phyloP scores from a whole-genome alignment of 768 basidiomycete species.

The Xanthoconium purpureum region DNA sequence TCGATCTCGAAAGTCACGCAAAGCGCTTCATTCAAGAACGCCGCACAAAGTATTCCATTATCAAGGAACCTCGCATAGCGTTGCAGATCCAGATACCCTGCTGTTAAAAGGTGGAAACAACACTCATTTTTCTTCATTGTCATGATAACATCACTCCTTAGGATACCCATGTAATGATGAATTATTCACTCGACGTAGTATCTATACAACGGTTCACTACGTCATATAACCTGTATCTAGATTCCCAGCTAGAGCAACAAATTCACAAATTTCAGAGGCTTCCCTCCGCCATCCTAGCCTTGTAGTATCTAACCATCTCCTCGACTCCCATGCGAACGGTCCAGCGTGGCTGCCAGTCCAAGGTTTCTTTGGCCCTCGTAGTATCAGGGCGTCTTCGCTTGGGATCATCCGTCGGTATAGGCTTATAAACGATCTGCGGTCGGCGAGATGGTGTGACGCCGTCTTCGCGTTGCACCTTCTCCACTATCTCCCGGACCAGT shows the following conservation, averaged over 20 bases:
- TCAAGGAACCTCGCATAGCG: constrained; percentile 12
- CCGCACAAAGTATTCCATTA: constrained; percentile 8
- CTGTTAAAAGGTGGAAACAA: constrained; percentile 5
- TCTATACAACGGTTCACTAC: constrained; percentile 4
- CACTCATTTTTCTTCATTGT: constrained; percentile 13
- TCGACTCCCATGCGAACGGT: constrained; percentile 89
- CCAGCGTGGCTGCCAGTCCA: constrained; percentile 93
- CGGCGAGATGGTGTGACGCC: constrained; percentile 49
- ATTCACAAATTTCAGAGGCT: constrained; percentile 45
- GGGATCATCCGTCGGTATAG: constrained; percentile 90
- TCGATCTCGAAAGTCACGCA: constrained; percentile 51
- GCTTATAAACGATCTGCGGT: constrained; percentile 71
- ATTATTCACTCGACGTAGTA: constrained; percentile 3
- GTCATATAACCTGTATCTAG: constrained; percentile 15
- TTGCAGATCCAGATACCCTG: neutral
- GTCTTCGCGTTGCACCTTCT: constrained; percentile 87
- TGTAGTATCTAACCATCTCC: constrained; percentile 94
- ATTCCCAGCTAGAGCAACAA: constrained; percentile 7
- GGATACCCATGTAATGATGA: constrained; percentile 10
- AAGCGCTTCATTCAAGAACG: constrained; percentile 14
- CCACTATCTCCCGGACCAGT: constrained; percentile 88
- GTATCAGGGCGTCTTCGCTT: constrained; percentile 94
- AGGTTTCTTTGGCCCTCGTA: constrained; percentile 75
- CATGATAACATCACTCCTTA: constrained; percentile 9
- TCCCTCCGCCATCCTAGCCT: constrained; percentile 83